These are phyloP conservation scores for Geosmithia morbida DNA, from an alignment of 2,329 filamentous ascomycete species.

Conservation along the genomic window DNA sequence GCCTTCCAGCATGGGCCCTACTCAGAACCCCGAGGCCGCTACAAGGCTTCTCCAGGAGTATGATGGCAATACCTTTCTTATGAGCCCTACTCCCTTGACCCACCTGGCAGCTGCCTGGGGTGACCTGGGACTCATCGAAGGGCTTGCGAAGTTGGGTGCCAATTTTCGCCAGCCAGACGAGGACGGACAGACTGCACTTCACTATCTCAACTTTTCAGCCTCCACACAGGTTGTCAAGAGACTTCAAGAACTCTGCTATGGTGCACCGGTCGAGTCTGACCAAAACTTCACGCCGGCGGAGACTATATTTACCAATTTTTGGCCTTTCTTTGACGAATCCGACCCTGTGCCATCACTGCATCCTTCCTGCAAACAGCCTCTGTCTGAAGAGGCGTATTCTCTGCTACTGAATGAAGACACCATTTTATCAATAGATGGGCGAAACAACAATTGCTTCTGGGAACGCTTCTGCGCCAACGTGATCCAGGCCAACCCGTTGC, in stretches of 20 bases:
- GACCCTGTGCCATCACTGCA: neutral
- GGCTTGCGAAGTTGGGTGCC: slow-evolving; percentile 1
- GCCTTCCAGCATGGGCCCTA: neutral
- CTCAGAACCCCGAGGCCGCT: neutral
- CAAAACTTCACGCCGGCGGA: slow-evolving; percentile 1
- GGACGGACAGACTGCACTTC: slow-evolving; percentile 1
- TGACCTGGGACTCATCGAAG: slow-evolving; percentile 1
- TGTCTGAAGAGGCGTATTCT: neutral
- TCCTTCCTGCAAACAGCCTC: neutral
- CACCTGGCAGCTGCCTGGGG: slow-evolving; percentile 3
- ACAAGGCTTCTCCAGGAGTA: neutral
- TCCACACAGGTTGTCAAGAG: neutral
- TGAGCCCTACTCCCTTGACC: neutral
- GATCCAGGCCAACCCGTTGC: neutral
- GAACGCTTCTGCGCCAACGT: neutral
- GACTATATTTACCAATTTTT: slow-evolving; percentile 3
- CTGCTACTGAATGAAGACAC: slow-evolving; percentile 1
- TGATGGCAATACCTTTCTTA: neutral
- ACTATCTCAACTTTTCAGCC: slow-evolving; percentile 4
- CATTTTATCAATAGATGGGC: neutral
- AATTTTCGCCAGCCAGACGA: neutral
- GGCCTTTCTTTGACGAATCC: neutral
- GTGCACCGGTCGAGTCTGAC: neutral
- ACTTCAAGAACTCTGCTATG: slow-evolving; percentile 1
- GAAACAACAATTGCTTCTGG: slow-evolving; percentile 2